Base-by-base conservation (phyloP, 2,329 filamentous ascomycete species). In the Nemania sp. region DNA sequence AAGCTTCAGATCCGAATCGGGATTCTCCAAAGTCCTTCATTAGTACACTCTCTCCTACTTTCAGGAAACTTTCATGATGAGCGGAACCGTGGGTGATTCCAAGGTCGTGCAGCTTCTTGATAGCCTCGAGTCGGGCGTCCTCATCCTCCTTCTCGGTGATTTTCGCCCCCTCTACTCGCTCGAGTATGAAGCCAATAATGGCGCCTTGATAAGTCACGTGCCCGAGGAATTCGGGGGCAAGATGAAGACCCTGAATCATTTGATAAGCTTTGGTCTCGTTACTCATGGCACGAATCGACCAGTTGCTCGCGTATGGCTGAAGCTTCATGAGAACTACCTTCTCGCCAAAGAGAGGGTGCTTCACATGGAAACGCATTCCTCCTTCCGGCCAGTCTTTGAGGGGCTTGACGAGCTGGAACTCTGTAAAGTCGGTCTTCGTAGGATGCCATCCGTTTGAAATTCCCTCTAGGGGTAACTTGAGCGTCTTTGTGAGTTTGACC, bases 131-230 rank as follows among this genome's bases (percentile, higher is more conserved):
- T 9, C 44, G 40, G 8, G 31, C 52, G n/a, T 1, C 5, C 33
- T 33, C 20, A 14, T 49, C 52, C 17, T 33, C 14, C 22, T 45
- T 50, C 20, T 9, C 12, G 6, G 17, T 26, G 5, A 12, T 33
- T 28, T 41, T 2, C 5, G 31, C 41, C 12, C 46, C 52, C 40
- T 50, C 40, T 6, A 54, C 1, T 24, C n/a, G 44, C 34, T 54
- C 40, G 2, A 45, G 1, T 2, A 45, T 34, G 15, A 39, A 44
- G 3, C 52, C 52, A 5, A 54, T 33, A 8, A 54, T 20, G 7
- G 26, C 24, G 1, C 52, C 52, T 2, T 17, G 19, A 14, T 50
- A 50, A 24, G 52, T 54, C n/a, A 54, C 45, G 19, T 54, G 52
- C 4, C 45, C 52, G 4, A 54, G 46, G 24, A 54, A 54, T 3